A percentile compares a stretch with the other conserved stretches of the same genome.
Conservation (phyloP, 129 eudicot species). For the Solidago caesia region DNA sequence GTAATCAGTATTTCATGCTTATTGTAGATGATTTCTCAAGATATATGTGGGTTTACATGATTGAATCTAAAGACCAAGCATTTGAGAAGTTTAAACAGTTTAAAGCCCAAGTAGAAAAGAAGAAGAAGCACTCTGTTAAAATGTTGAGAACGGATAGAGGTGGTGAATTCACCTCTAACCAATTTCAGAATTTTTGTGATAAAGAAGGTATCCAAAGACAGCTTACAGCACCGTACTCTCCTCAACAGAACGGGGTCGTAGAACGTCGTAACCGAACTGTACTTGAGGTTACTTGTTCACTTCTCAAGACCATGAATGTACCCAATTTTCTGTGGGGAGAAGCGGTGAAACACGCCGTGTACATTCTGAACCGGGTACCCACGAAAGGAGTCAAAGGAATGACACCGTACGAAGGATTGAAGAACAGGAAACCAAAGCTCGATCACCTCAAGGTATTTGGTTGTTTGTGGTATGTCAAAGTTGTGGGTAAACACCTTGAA, state of each 20-base stretch:
- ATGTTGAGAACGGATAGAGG: too few species aligned
- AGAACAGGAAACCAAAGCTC: neutral
- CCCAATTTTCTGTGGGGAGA: slow-evolving; percentile 1
- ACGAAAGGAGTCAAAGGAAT: neutral
- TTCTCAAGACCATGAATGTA: neutral
- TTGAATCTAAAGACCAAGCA: too few species aligned
- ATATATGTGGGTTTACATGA: too few species aligned
- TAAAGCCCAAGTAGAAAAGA: too few species aligned
- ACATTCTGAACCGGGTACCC: too few species aligned
- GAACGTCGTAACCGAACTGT: neutral
- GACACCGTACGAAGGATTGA: neutral
- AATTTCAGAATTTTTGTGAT: too few species aligned
- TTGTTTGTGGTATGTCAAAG: neutral
- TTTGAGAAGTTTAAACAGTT: too few species aligned
- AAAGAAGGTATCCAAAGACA: too few species aligned
- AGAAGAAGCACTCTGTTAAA: too few species aligned
- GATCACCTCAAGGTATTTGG: neutral
- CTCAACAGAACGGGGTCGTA: neutral
- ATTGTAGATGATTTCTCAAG: too few species aligned
- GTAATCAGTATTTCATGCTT: too few species aligned
- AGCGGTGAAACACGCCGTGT: neutral
- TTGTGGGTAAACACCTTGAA: neutral
- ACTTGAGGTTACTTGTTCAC: neutral
- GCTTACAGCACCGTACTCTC: neutral
- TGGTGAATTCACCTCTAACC: too few species aligned